Base-by-base conservation (phyloP, 108 stramenopile genomes). In the Cylindrotheca closterium region DNA sequence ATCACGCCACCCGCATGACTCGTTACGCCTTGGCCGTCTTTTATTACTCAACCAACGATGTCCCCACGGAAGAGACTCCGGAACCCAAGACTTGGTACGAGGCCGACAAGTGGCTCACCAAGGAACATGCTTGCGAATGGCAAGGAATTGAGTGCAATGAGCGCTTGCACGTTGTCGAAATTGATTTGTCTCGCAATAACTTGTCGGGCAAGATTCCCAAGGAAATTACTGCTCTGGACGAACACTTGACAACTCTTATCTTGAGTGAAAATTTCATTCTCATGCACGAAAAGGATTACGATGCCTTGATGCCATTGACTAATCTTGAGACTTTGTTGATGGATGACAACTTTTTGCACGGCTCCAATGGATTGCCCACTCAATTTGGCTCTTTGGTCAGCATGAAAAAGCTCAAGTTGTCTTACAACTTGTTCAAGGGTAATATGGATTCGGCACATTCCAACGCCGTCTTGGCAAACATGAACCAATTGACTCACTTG, bases 311-410 rank as follows among this genome's bases (percentile, higher is more conserved):
- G 21, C 29, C 42, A 5, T 27, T 83, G 27, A 60, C 48, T 18
- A 69, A 63, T 8, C 59, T 83, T 15, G 50, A 68, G 42, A 70
- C 63, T 15, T 65, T 83, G 24, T 31, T 79, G 7, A 60, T 83
- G 74, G 78, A 79, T 25, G 82, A 83, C 72, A 83, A 83, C 22
- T 83, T 75, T n/a, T 25, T 81, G 4, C 62, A 64, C 33, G 55
- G 72, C 17, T 58, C 57, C 22, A 50, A 69, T 2, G 81, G 79
- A 33, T 27, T 80, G 15, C 85, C 84, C 0, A 23, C 56, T 0
- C 54, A 61, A 7, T 47, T 85, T 15, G n/a, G 23, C 0, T 21
- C 31, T 4, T 32, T 81, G 55, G 33, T 50, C 0, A 61, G 30
- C 27, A 47, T 85, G 45, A 37, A 74, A 29, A 79, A 79, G 27